Evolutionary conservation across 305 asterid genomes (phyloP), one percentile per base, ranked within the genome.

Genomic region (Lippia alba): DNA sequence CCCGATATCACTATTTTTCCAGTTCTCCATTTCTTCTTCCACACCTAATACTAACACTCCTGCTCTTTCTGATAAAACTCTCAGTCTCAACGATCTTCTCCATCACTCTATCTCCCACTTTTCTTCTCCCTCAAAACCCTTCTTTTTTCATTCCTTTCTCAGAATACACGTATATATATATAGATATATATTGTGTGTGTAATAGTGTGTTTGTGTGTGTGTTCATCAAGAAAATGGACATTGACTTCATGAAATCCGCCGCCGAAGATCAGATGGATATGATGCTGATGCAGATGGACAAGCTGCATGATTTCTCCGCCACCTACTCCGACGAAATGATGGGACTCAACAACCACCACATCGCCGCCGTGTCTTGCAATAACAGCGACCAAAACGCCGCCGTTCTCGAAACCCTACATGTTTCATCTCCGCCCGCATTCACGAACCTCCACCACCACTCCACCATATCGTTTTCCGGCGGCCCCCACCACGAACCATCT

Each of bases 251-350:
- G 74, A 90, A 88, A 58, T 85, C 91, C n/a, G 56, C 77, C 17
- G 67, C 81, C 8, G 80, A 80, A 61, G 88, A 86, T 60, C 96
- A 91, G 64, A 83, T 87, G 85, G 96, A 91, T 24, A 78, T 87
- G 96, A 93, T 91, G 96, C 67, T 93, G 88, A 84, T 90, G 92
- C 93, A 92, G 78, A 82, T 87, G 89, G 97, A 92, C 58, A 92
- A 90, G 74, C 92, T 88, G 8, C 89, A 89, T 0, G 91, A 87
- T 15, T 82, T 83, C 44, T 62, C 84, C 49, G 83, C 81, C 0
- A 53, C 78, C 3, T 84, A 80, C 64, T 36, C 80, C 20, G 88
- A 77, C 62, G 64, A 76, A 60, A 51, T 72, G 36, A 71, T 79
- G 80, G 92, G 90, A 14, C 85, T 79, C 7, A 44, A 1, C 12